Evolutionary conservation across 768 basidiomycete species (phyloP).

Genomic region (Phallus indusiatus): DNA sequence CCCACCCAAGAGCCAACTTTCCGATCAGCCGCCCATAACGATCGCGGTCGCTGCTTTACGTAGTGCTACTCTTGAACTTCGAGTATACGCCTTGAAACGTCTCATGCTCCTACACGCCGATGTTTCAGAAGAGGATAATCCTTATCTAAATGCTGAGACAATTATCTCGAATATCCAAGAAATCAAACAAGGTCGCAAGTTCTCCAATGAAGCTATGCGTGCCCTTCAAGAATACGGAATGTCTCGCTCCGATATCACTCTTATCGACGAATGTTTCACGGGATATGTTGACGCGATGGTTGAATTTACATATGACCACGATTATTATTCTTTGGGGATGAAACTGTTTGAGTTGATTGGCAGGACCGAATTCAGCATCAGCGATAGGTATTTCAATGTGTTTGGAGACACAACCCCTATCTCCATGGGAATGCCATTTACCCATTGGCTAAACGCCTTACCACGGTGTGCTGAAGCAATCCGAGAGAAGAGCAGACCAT

Average conservation of each 20-base stretch:
- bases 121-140: neutral
- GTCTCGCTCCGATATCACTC: constrained; percentile 31
- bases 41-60: constrained; percentile 48
- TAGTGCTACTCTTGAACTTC: constrained; percentile 42
- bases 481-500: constrained; percentile 31
- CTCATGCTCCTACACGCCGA: constrained; percentile 38
- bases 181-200: constrained; percentile 23
- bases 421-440: constrained; percentile 50
- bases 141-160: constrained; percentile 36
- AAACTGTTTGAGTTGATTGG: constrained; percentile 41
- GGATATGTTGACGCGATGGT: constrained; percentile 50
- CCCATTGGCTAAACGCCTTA: constrained; percentile 46
- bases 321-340: constrained; percentile 44
- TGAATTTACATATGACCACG: constrained; percentile 32
- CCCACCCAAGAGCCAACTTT: constrained; percentile 34
- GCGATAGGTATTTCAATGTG: constrained; percentile 45
- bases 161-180: constrained; percentile 33
- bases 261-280: constrained; percentile 27
- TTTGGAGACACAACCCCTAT: constrained; percentile 22
- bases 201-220: constrained; percentile 32
- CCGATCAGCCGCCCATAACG: constrained; percentile 32
- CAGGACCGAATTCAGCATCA: constrained; percentile 50
- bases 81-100: constrained; percentile 42
- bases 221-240: constrained; percentile 40
- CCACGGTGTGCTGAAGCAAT: constrained; percentile 54